A percentile compares a stretch with the other conserved stretches of the same genome.
phyloP scores from a whole-genome alignment of 2,329 filamentous ascomycete species.

The Neonectria ditissima region DNA sequence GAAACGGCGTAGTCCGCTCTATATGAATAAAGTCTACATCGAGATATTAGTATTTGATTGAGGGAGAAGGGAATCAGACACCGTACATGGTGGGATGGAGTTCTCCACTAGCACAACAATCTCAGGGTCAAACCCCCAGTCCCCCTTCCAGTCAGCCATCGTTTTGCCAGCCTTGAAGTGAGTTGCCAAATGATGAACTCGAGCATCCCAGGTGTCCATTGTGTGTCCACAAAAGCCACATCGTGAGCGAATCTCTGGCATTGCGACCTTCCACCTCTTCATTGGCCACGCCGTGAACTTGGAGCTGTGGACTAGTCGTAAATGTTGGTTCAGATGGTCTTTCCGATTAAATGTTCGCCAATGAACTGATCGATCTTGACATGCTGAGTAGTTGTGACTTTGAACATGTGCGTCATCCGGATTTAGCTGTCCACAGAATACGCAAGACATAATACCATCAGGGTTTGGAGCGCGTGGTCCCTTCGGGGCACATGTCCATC shows the following conservation, averaged over 20 bases:
- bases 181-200: conserved; percentile 52
- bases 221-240: conserved; percentile 54
- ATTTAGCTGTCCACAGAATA: conserved; percentile 51
- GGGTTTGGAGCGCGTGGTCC: conserved; percentile 52
- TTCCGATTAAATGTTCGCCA: conserved; percentile 59
- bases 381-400: conserved; percentile 54
- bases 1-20: conserved; percentile 29
- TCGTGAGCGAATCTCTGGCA: conserved; percentile 50
- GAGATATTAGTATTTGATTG: background rate
- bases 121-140: conserved; percentile 54
- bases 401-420: conserved; percentile 49
- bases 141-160: conserved; percentile 57
- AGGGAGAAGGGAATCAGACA: background rate
- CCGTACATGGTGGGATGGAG: conserved; percentile 53
- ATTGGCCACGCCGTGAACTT: conserved; percentile 48
- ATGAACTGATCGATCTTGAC: conserved; percentile 59
- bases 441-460: conserved; percentile 43
- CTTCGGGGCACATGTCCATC: conserved; percentile 56
- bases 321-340: conserved; percentile 56
- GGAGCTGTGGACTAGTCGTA: conserved; percentile 53
- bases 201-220: conserved; percentile 51
- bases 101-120: conserved; percentile 53
- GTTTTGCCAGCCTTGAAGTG: conserved; percentile 54
- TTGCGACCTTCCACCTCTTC: conserved; percentile 51
- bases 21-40: conserved; percentile 30